Evolutionary conservation across 768 basidiomycete species (phyloP), one percentile per base, ranked within the genome.

Genomic region (Pholiota microspora): DNA sequence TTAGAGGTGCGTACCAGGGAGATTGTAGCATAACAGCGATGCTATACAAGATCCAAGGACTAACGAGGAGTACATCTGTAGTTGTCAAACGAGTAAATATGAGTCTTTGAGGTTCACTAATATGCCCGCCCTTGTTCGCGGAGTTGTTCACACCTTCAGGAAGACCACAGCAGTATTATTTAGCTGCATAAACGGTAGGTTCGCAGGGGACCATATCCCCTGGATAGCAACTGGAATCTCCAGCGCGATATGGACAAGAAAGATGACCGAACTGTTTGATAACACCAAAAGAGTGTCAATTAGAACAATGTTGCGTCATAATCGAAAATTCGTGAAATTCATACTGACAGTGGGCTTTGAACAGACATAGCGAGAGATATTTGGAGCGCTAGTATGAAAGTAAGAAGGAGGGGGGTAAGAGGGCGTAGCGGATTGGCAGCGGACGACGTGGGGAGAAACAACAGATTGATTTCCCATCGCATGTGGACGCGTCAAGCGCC

Each of bases 91-190:
- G 38, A 18, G 24, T 35, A 6, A 34, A 44, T 1, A 23, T 24
- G 21, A 45, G 28, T 15, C 31, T 36, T 31, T 25, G 51, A 25
- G 9, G 52, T 42, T 16, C 21, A 42, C 40, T 16, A 24, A 5
- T 12, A 23, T 38, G 18, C 16, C 27, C 15, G 38, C 24, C n/a
- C 21, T 23, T 4, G 23, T 27, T 0, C 8, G 12, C 13, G 50
- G 28, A 23, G 25, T n/a, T 6, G 15, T 35, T 60, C 74, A n/a
- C 46, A 87, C 92, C 78, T 92, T 92, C 45, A 91, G 69, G 7
- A 93, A 58, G 2, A 91, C 82, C 7, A 92, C 47, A 0, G 89
- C 82, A 4, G 92, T 93, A 73, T 94, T 94, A 62, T 86, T 92
- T 60, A 92, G 76, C 66, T 91, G 82, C 52, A 92, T 60, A 67